phyloP scores from a whole-genome alignment of 495 filamentous ascomycete genomes.

The Xylaria grammica region DNA sequence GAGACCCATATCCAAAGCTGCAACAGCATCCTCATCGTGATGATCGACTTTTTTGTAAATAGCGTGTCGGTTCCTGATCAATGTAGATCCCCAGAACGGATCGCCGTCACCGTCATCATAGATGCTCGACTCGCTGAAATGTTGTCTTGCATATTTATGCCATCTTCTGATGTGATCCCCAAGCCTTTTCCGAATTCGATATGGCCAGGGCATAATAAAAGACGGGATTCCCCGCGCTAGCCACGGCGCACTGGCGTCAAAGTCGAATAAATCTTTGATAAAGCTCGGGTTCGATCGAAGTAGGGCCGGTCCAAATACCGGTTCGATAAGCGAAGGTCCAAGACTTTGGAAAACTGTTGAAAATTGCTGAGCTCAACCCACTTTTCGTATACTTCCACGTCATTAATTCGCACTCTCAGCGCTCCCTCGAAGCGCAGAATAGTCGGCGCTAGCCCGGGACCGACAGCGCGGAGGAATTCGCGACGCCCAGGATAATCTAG shows the following conservation, averaged over 20 bases:
- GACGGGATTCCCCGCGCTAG: background rate
- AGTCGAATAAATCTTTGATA: background rate
- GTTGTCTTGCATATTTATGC: background rate
- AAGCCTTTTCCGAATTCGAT: background rate
- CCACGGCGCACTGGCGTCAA: background rate
- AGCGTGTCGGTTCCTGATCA: background rate
- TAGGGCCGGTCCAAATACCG: background rate
- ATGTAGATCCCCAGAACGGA: background rate
- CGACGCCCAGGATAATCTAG: no score
- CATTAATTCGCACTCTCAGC: no score
- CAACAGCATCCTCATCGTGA: background rate
- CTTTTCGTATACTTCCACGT: no score
- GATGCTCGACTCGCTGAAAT: background rate
- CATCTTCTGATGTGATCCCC: background rate
- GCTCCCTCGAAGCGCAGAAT: no score
- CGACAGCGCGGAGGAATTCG: no score
- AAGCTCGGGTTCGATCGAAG: background rate
- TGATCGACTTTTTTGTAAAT: background rate
- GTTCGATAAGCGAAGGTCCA: background rate
- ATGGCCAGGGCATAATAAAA: background rate
- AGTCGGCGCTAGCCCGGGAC: no score
- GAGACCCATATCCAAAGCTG: background rate
- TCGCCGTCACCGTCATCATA: background rate
- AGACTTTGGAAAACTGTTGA: background rate
- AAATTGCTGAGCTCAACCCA: no score